Conservation (phyloP, 2,329 filamentous ascomycete genomes). For the Cylindrodendrum hubeiense region DNA sequence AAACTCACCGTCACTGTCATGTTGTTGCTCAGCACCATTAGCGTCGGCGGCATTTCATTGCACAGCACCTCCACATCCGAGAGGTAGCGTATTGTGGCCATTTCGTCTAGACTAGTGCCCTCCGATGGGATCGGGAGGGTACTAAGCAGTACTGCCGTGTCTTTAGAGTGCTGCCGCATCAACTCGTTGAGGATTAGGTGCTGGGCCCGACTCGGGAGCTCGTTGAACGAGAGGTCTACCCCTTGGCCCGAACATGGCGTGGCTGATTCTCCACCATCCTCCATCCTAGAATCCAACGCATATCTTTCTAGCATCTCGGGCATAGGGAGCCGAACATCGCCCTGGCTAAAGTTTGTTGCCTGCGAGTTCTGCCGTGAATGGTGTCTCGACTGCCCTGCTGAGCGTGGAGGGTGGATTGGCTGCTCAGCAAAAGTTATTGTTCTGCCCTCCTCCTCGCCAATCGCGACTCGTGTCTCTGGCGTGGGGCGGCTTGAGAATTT, state of each 20-base stretch:
- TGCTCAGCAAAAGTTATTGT: conserved; percentile 73
- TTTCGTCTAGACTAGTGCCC: conserved; percentile 78
- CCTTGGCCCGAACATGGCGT: conserved; percentile 69
- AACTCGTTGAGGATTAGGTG: conserved; percentile 90
- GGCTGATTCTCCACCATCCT: conserved; percentile 42
- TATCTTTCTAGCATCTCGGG: conserved; percentile 59
- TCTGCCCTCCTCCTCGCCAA: conserved; percentile 65
- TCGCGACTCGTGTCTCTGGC: conserved; percentile 70
- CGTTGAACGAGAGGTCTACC: conserved; percentile 84
- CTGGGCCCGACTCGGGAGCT: conserved; percentile 85
- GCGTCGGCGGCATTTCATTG: conserved; percentile 78
- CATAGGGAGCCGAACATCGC: conserved; percentile 57
- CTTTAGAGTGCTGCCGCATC: conserved; percentile 74
- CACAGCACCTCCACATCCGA: conserved; percentile 84
- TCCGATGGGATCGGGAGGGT: conserved; percentile 86
- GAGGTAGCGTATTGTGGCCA: conserved; percentile 79
- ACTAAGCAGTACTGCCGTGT: conserved; percentile 85
- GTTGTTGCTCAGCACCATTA: conserved; percentile 88
- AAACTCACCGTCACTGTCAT: conserved; percentile 89
- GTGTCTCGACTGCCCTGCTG: conserved; percentile 48
- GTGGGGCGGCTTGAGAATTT: conserved; percentile 74
- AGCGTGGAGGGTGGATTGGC: conserved; percentile 35
- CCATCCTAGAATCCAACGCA: conserved; percentile 35
- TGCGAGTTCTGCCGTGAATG: conserved; percentile 54
- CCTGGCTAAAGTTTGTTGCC: conserved; percentile 45